phyloP scores from a whole-genome alignment of 108 stramenopile genomes.

The Cylindrotheca closterium region DNA sequence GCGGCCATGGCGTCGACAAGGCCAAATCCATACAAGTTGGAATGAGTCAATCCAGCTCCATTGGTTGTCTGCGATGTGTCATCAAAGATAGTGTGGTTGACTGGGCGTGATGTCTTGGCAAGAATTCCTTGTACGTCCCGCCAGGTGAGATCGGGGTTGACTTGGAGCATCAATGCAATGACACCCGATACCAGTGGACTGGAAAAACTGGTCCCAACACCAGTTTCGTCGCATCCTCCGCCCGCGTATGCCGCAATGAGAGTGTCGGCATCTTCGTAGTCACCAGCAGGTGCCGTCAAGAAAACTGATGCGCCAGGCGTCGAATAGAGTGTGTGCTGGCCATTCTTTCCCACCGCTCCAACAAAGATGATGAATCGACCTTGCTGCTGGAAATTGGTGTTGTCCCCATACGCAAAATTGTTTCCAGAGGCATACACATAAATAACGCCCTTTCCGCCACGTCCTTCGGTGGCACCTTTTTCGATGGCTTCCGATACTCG shows the following conservation, averaged over 20 bases:
- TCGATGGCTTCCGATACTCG: neutral
- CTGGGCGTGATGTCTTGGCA: constrained; percentile 22
- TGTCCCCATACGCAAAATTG: constrained; percentile 13
- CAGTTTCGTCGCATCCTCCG: constrained; percentile 12
- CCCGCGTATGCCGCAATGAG: constrained; percentile 24
- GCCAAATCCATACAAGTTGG: constrained; percentile 46
- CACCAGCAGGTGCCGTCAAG: constrained; percentile 44
- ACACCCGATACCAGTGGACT: constrained; percentile 45
- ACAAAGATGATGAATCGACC: constrained; percentile 36
- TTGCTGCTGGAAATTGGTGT: constrained; percentile 30
- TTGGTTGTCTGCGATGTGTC: constrained; percentile 22
- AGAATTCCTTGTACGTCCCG: constrained; percentile 55
- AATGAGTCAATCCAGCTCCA: constrained; percentile 35
- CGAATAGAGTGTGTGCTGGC: constrained; percentile 33
- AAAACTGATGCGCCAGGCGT: constrained; percentile 43
- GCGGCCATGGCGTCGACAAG: constrained; percentile 45
- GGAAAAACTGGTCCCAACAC: constrained; percentile 42
- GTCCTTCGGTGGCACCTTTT: constrained; percentile 19
- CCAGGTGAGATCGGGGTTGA: constrained; percentile 43
- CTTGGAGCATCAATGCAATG: constrained; percentile 45
- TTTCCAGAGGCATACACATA: constrained; percentile 46
- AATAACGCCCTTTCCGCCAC: constrained; percentile 46
- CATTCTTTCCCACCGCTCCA: constrained; percentile 39
- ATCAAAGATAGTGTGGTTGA: constrained; percentile 1
- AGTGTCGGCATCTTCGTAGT: constrained; percentile 17